Evolutionary conservation across 106 monocot species (phyloP).

Genomic region (Dendrobium huoshanense): DNA sequence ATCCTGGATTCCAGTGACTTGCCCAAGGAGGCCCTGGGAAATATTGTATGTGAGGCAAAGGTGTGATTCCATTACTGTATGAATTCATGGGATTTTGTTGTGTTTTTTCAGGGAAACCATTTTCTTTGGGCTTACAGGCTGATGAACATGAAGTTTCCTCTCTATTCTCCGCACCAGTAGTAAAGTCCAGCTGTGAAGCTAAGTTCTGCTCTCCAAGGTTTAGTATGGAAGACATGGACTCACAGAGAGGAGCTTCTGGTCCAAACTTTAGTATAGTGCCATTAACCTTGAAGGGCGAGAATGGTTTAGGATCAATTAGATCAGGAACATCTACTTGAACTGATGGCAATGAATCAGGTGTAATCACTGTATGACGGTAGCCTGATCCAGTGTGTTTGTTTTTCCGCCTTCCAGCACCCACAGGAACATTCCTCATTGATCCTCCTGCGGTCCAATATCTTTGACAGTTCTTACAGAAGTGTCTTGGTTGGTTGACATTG

Average conservation of each 20-base stretch:
- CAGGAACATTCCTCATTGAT: slow-evolving; percentile 61
- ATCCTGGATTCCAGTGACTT: slow-evolving; percentile 30
- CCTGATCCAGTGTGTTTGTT: slow-evolving; percentile 22
- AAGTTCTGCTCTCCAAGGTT: slow-evolving; percentile 11
- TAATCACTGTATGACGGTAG: slow-evolving; percentile 1
- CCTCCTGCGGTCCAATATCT: slow-evolving; percentile 71
- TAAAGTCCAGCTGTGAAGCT: background rate
- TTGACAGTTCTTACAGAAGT: slow-evolving; percentile 63
- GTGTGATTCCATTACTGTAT: too few relatives aligned
- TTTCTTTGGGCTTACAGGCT: slow-evolving; percentile 16
- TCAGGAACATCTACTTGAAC: background rate
- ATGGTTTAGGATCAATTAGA: background rate
- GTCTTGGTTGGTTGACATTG: slow-evolving; percentile 56
- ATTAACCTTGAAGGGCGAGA: background rate
- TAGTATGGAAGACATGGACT: slow-evolving; percentile 14
- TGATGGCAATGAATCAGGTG: slow-evolving; percentile 3
- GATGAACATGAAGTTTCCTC: slow-evolving; percentile 18
- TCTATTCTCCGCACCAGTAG: slow-evolving; percentile 7
- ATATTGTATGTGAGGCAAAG: slow-evolving; percentile 17
- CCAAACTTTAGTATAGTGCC: slow-evolving; percentile 6
- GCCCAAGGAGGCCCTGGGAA: slow-evolving; percentile 8
- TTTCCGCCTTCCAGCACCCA: slow-evolving; percentile 54
- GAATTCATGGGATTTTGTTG: too few relatives aligned
- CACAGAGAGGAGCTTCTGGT: slow-evolving; percentile 21
- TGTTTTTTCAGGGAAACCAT: background rate